A percentile compares a stretch with the other conserved stretches of the same genome.
Evolutionary conservation across 768 basidiomycete genomes (phyloP).

Genomic region (Phylloporus rhodoxanthus): DNA sequence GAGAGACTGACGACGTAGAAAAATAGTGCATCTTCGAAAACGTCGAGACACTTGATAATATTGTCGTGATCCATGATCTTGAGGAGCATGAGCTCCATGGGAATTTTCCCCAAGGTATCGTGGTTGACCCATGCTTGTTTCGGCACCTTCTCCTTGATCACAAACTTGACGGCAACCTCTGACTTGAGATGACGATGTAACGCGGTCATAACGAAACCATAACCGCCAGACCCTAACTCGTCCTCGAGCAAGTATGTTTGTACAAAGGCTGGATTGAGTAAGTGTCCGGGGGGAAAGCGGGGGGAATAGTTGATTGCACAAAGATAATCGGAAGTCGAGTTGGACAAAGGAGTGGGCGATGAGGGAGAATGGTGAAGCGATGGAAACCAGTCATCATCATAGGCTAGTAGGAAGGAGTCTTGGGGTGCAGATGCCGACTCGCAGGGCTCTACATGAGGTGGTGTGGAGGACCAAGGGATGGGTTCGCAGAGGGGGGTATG

Average conservation of each 20-base stretch:
- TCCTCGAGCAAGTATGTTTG: conserved; percentile 57
- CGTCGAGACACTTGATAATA: conserved; percentile 76
- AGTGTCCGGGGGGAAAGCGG: conserved; percentile 58
- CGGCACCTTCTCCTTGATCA: conserved; percentile 68
- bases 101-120: conserved; percentile 55
- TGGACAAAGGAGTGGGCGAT: background rate
- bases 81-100: conserved; percentile 78
- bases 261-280: conserved; percentile 56
- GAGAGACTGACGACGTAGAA: conserved; percentile 72
- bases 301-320: conserved; percentile 33
- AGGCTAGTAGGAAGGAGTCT: conserved; percentile 23
- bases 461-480: background rate
- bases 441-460: background rate
- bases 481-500: background rate
- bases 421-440: background rate
- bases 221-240: conserved; percentile 86
- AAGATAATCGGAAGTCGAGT: conserved; percentile 9
- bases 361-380: conserved; percentile 2
- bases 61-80: conserved; percentile 69
- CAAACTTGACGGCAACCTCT: conserved; percentile 94
- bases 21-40: conserved; percentile 78
- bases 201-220: conserved; percentile 92
- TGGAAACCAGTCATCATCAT: conserved; percentile 2
- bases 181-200: conserved; percentile 48
- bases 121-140: conserved; percentile 53